Base-by-base conservation (phyloP, 306 rosid genomes). In the Fragaria vesca region DNA sequence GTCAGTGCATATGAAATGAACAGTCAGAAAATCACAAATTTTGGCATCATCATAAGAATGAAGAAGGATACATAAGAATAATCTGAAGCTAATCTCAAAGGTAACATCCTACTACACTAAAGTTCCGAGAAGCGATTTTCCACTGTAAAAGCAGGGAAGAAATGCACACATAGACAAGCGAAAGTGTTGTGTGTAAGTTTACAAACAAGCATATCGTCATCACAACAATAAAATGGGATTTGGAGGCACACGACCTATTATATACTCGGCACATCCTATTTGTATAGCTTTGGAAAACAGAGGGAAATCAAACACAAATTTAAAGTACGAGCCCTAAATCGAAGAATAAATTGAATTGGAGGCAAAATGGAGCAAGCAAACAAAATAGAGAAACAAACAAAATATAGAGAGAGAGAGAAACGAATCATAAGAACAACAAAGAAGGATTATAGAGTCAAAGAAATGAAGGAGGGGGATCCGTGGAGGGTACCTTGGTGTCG, bases 401-500 rank as follows among this genome's bases (percentile, higher is more conserved):
- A 54, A 45, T 5, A 21, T 5, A 21, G n/a, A 28, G 12, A 43
- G 13, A 68, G 12, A 50, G 6, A 66, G n/a, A n/a, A 5, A 21
- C 12, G 60, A 42, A 55, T 28, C 34, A 38, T 17, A 43, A 47
- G 10, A 43, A 43, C 0, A 43, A 32, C 2, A 8, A 40, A 40
- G 9, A 43, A 42, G 46, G 46, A 6, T 0, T 0, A 40, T 0
- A 1, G 43, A 0, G 8, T 40, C 5, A 4, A 38, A 38, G 42
- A 38, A 42, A 42, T 7, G 46, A 40, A 42, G 45, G 45, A 32
- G 34, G 36, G 36, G 36, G 36, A 32, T 32, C 36, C 4, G 36
- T 32, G 36, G 36, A 32, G 36, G 36, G 0, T 32, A 32, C 36
- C 36, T 95, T 92, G 72, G 98, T 95, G 71, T 95, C 98, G 66